Evolutionary conservation across 163 green algal genomes (phyloP).

Genomic region (Scenedesmus sp.): DNA sequence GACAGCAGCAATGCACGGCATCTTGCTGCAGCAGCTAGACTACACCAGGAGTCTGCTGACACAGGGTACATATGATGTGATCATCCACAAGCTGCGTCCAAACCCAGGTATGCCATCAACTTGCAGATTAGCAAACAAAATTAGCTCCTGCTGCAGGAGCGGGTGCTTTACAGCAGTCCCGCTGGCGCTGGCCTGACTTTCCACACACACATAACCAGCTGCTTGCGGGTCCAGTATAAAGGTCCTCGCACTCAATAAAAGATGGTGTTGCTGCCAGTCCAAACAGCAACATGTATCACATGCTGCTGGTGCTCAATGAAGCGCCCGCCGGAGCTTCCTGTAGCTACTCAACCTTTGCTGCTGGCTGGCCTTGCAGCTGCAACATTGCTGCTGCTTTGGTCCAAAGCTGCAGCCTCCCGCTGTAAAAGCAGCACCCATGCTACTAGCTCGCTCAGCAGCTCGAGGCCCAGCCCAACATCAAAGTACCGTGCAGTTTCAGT

Average conservation of each 20-base stretch:
- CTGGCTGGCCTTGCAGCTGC: no score
- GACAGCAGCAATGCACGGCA: slow-evolving; percentile 35
- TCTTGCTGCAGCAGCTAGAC: slow-evolving; percentile 64
- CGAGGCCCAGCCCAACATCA: no score
- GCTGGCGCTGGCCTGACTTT: background rate
- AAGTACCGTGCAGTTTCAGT: no score
- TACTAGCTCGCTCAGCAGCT: no score
- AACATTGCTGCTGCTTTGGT: no score
- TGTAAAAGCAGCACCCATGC: no score
- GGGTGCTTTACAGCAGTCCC: background rate
- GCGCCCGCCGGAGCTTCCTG: no score
- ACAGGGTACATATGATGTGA: slow-evolving; percentile 65
- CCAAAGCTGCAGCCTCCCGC: no score
- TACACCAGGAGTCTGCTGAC: slow-evolving; percentile 49
- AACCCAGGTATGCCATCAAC: slow-evolving; percentile 46
- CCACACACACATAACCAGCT: background rate
- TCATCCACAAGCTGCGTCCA: slow-evolving; percentile 65
- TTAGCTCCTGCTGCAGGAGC: background rate
- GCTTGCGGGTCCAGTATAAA: background rate
- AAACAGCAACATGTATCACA: background rate
- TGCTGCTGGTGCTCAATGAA: no score
- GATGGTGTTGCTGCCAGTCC: background rate
- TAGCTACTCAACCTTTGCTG: no score
- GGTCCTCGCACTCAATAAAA: background rate
- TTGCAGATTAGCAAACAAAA: background rate